phyloP scores from a whole-genome alignment of 2,329 filamentous ascomycete species.

The Bipolaris zeicola region DNA sequence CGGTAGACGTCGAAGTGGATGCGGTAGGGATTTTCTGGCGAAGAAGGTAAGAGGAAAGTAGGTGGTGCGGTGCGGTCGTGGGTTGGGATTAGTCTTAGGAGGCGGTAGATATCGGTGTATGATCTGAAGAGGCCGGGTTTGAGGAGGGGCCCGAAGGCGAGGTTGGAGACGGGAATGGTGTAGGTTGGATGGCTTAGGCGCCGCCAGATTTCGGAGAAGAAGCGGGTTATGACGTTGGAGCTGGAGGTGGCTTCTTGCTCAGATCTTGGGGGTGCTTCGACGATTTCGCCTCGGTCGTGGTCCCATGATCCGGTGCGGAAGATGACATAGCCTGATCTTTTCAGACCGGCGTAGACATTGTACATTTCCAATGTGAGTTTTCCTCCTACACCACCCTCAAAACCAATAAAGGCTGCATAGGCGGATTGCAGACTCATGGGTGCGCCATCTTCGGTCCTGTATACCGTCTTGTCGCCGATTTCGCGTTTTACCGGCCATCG shows the following conservation, averaged over 20 bases:
- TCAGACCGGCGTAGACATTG: constrained; percentile 85
- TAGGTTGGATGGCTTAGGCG: constrained; percentile 32
- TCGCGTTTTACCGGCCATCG: constrained; percentile 69
- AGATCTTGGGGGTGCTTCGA: constrained; percentile 10
- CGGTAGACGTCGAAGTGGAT: constrained; percentile 86
- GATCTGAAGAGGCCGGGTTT: constrained; percentile 60
- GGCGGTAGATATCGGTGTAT: constrained; percentile 72
- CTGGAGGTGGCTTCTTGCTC: constrained; percentile 13
- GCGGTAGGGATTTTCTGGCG: constrained; percentile 64
- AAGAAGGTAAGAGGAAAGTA: constrained; percentile 37
- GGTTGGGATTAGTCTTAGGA: constrained; percentile 73
- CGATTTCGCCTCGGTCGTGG: constrained; percentile 31
- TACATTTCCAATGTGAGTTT: constrained; percentile 76
- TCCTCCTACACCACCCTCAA: constrained; percentile 59
- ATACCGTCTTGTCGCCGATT: constrained; percentile 32
- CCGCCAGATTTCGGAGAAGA: constrained; percentile 46
- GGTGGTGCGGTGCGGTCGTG: constrained; percentile 63
- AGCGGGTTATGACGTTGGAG: constrained; percentile 37
- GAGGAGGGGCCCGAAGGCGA: constrained; percentile 56
- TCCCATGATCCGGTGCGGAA: constrained; percentile 67
- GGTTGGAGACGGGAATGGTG: constrained; percentile 21
- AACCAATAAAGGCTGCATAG: constrained; percentile 81
- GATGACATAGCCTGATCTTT: constrained; percentile 80
- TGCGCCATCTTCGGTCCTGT: constrained; percentile 62
- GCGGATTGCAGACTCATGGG: constrained; percentile 90